Percentiles rank a stretch among this genome's conserved stretches.
Evolutionary conservation across 192 early-diverging fungal genomes (phyloP).

Genomic region (Umbelopsis sp.): DNA sequence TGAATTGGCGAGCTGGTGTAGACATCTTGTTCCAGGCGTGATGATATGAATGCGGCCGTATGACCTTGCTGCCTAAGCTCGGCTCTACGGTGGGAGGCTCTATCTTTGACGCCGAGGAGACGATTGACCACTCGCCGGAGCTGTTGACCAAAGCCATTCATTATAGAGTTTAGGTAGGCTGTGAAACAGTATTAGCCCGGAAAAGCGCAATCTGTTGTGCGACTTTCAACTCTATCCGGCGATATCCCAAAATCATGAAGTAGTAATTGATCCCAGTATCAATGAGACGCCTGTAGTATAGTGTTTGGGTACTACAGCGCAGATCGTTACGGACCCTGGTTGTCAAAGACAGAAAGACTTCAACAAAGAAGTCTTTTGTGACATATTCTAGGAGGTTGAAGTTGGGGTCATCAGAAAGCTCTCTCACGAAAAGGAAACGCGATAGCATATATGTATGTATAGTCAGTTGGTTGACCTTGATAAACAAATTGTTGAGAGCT

Average conservation of each 20-base stretch:
- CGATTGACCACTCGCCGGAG: conserved; percentile 10
- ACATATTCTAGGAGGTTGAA: not conserved
- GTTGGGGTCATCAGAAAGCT: no score
- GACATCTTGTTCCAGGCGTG: not conserved
- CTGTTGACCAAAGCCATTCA: conserved; percentile 12
- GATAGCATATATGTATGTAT: no score
- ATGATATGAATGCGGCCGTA: not conserved
- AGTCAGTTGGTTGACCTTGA: no score
- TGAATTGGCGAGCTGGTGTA: not conserved
- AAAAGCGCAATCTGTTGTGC: not conserved
- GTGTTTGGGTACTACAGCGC: not conserved
- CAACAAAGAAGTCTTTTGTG: conserved; percentile 2
- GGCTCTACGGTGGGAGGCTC: not conserved
- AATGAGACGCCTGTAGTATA: not conserved
- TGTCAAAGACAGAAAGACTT: not conserved
- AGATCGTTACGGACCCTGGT: no score
- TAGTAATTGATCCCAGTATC: not conserved
- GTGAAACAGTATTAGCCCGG: not conserved
- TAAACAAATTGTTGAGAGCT: no score
- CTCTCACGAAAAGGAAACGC: no score
- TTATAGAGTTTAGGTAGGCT: not conserved
- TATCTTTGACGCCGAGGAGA: not conserved
- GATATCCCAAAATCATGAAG: not conserved
- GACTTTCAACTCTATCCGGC: not conserved
- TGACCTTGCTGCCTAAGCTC: not conserved